Base-by-base conservation (phyloP, 2,329 filamentous ascomycete species). In the Aureobasidium musti region DNA sequence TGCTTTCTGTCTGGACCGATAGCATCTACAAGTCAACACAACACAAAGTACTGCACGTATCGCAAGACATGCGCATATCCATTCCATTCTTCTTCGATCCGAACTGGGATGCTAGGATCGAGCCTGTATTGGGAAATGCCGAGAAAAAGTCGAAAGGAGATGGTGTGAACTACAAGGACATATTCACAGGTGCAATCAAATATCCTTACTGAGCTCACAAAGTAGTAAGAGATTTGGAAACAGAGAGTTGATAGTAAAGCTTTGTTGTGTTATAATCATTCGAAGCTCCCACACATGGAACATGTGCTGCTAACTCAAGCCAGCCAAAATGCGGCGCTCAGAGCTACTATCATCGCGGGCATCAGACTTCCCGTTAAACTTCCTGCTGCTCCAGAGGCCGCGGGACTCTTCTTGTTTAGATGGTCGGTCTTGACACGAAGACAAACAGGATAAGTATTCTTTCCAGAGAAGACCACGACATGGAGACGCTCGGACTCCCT, bases 81-180 rank as follows among this genome's bases (percentile, higher is more conserved):
- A 77, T 86, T n/a, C 83, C 84, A 0, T 82, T 86, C 61, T 86
- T 86, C 73, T 82, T 85, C 65, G 82, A 82, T 65, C 83, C 83
- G 5, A 84, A 85, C 73, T 75, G 82, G 6, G 81, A 84, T 47
- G 76, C 70, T 41, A 50, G 57, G 19, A 69, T 70, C 19, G 63
- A 69, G n/a, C 57, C 57, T 19, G 57, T 61, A 4, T n/a, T 61
- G 28, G 57, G 57, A 8, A 61, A 61, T 19, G 41, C 41, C 2
- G 41, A 47, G 7, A 23, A 33, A 1, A 47, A 35, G 14, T 43
- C 28, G 23, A 61, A 37, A 14, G 30, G 41, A 1, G 57, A 49
- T 4, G 57, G 57, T 17, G 57, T 50, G 57, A 61, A 61, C 19
- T 61, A 61, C n/a, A 61, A 61, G 19, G 57, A 61, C 19, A 37